These are phyloP conservation scores for Heritiera fomes DNA, from an alignment of 345 rosid genomes.

Conservation along the genomic window DNA sequence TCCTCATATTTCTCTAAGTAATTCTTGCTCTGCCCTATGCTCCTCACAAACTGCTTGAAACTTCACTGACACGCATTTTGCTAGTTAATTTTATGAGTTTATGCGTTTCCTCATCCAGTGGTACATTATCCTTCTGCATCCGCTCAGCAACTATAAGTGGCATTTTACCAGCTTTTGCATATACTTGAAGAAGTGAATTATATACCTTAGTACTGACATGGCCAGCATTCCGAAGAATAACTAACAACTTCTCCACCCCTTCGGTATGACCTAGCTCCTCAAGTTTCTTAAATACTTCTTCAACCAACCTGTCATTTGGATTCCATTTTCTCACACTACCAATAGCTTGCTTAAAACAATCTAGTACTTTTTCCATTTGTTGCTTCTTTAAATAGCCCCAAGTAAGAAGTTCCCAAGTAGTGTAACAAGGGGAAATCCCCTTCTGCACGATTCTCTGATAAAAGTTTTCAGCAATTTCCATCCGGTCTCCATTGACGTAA, in stretches of 20 bases:
- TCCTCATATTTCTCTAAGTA: neutral
- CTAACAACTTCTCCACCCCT: conserved; percentile 69
- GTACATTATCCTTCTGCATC: conserved; percentile 68
- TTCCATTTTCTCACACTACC: conserved; percentile 67
- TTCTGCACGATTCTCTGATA: conserved; percentile 46
- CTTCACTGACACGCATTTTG: conserved; percentile 63
- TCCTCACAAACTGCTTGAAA: conserved; percentile 33
- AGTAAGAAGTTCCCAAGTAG: conserved; percentile 84
- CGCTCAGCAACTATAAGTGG: conserved; percentile 69
- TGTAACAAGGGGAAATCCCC: conserved; percentile 61
- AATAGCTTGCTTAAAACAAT: conserved; percentile 65
- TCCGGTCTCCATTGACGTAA: conserved; percentile 53
- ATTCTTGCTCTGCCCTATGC: neutral
- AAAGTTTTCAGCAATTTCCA: conserved; percentile 58
- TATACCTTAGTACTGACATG: conserved; percentile 62
- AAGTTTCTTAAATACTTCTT: conserved; percentile 45
- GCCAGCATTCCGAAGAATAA: conserved; percentile 59
- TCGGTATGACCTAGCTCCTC: conserved; percentile 62
- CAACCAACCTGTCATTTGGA: conserved; percentile 54
- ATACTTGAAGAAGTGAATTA: conserved; percentile 69
- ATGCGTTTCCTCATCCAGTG: conserved; percentile 59
- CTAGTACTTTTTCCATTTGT: conserved; percentile 54
- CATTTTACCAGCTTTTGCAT: conserved; percentile 79
- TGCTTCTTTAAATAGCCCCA: conserved; percentile 60
- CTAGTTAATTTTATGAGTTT: conserved; percentile 62